Conservation (phyloP, 1,284 basidiomycete species). For the Ustilago xerochloae region DNA sequence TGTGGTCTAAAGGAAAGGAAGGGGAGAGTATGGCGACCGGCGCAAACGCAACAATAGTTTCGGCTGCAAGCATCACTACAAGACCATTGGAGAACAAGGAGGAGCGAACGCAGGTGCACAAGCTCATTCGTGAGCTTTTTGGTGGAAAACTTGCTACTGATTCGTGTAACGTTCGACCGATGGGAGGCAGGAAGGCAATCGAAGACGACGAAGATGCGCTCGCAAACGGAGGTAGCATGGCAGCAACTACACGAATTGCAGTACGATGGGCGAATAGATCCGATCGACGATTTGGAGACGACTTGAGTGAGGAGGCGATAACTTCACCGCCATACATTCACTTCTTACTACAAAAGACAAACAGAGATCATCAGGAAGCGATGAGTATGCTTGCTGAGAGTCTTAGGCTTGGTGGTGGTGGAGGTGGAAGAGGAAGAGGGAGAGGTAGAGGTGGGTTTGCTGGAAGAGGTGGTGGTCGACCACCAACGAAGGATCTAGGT, state of each 20-base stretch:
- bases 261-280: slow-evolving; percentile 76
- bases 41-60: slow-evolving; percentile 31
- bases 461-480: slow-evolving; percentile 24
- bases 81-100: slow-evolving; percentile 86
- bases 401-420: slow-evolving; percentile 67
- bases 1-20: slow-evolving; percentile 20
- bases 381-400: slow-evolving; percentile 77
- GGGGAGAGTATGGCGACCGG: slow-evolving; percentile 31
- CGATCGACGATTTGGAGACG: slow-evolving; percentile 66
- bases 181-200: slow-evolving; percentile 5
- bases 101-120: slow-evolving; percentile 83
- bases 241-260: slow-evolving; percentile 73
- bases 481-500: slow-evolving; percentile 74
- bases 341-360: slow-evolving; percentile 96
- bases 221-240: slow-evolving; percentile 9
- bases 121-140: slow-evolving; percentile 83
- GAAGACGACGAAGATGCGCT: slow-evolving; percentile 44
- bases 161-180: slow-evolving; percentile 63
- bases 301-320: slow-evolving; percentile 70
- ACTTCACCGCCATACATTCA: slow-evolving; percentile 82
- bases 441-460: slow-evolving; percentile 33
- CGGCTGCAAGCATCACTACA: slow-evolving; percentile 39
- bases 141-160: slow-evolving; percentile 84
- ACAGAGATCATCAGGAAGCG: slow-evolving; percentile 95
- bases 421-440: slow-evolving; percentile 30